Evolutionary conservation across 768 basidiomycete species (phyloP), one percentile per base, ranked within the genome.

Genomic region (Boletus fagicola): DNA sequence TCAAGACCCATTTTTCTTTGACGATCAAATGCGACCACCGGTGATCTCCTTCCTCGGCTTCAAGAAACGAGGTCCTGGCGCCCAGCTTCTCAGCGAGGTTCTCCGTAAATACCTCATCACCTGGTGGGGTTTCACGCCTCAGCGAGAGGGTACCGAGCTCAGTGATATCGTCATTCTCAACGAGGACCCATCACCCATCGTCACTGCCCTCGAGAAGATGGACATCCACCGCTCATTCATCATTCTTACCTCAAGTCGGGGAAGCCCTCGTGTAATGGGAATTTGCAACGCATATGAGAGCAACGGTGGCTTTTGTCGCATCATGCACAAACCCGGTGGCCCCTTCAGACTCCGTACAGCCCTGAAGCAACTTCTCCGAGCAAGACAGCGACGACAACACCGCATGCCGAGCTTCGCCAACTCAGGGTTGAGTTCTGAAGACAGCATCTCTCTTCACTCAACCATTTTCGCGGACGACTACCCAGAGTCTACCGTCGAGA

Each of bases 261-360:
- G 88, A 18, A 86, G 82, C 69, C 78, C 86, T 16, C 72, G 76
- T 51, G 68, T 87, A 51, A 82, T 88, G 78, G 74, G 77, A 11
- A 80, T 84, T 15, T 84, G 85, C 53, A 80, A 77, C 56, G 85
- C 90, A 22, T 87, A 90, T 67, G 91, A 93, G 68, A 78, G 78
- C 43, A 82, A 86, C 12, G 94, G 94, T 10, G 94, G 94, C 28
- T 90, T 92, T 72, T 93, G 90, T 71, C 86, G 90, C n/a, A 77
- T 93, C 24, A 74, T 95, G 13, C 90, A 87, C 80, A 98, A 97
- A 69, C 94, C 94, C 11, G 86, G 86, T 26, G 92, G 94, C 3
- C 94, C 94, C 4, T 82, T 83, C 44, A 83, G 87, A 22, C 78
- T 96, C 54, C 80, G 85, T 28, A 69, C 78, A 6, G 80, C 85